Evolutionary conservation across 768 basidiomycete genomes (phyloP), one percentile per base, ranked within the genome.

Genomic region (Tulasnella sp.): DNA sequence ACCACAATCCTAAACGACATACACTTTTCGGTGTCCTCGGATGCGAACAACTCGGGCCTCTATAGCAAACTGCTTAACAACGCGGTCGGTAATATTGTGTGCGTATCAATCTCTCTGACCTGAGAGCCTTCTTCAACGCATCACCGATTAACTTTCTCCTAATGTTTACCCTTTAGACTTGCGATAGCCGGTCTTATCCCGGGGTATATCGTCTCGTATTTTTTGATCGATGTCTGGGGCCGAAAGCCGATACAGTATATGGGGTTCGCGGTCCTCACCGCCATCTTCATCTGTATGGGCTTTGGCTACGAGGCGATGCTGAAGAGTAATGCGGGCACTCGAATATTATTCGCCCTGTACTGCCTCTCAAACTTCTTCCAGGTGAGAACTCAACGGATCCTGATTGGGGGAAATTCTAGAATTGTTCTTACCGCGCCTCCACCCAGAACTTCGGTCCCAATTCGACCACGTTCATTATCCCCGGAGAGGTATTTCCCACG

Each of bases 71-170:
- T 73, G 26, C 63, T 68, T 64, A 71, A 71, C 62, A 67, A 64
- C 50, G 66, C 67, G 11, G 67, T 71, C 41, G 89, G 88, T 11
- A 90, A 88, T 71, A 67, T 63, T 32, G 66, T 67, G 48, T 54
- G 43, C 19, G 58, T 17, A 3, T 42, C 3, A 17, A 13, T n/a
- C 23, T 23, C 4, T 8, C 38, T 45, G 1, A 24, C 30, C 15
- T 19, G 8, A n/a, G n/a, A n/a, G n/a, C n/a, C n/a, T n/a, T n/a
- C n/a, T n/a, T n/a, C n/a, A n/a, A n/a, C n/a, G n/a, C n/a, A n/a
- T n/a, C n/a, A n/a, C n/a, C n/a, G n/a, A n/a, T n/a, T n/a, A n/a
- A n/a, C n/a, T n/a, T n/a, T n/a, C 27, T 29, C 11, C 2, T 45
- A 7, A 17, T 13, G 15, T 24, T 43, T n/a, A 15, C 21, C 21